Base-by-base conservation (phyloP, 1,284 basidiomycete genomes). In the Ustilago crameri region DNA sequence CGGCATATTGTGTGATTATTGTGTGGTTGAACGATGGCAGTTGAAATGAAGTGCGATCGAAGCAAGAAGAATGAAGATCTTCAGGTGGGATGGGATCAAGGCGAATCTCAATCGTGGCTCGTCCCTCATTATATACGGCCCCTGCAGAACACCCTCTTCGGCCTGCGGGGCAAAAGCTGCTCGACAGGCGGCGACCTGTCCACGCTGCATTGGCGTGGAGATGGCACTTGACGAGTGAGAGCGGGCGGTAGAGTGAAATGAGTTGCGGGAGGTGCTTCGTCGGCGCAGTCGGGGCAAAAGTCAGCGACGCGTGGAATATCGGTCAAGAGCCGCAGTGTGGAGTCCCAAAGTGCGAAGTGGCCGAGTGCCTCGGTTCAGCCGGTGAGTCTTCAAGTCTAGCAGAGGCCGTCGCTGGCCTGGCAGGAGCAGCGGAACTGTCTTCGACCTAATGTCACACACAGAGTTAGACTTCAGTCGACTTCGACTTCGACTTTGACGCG, bases 261-360 rank as follows among this genome's bases (percentile, higher is more conserved):
- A 20, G 24, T 47, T 63, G 53, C 60, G 52, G 59, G 37, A 55
- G 48, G 48, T 51, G 44, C 45, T 22, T 30, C 46, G 35, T 5
- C 20, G 22, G 30, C 26, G n/a, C 5, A 15, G 18, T 22, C 40
- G 41, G 22, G 23, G 8, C 15, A 37, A 17, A 10, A 38, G 14
- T 20, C 30, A 38, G 35, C 18, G 20, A 17, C 20, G 48, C 34
- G 54, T 48, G 44, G 53, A 57, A 37, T 40, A 32, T 65, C 62
- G 62, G 62, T 45, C 62, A 58, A 65, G 55, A 58, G 43, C 62
- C 55, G 55, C 55, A 58, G n/a, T 14, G 48, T 32, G 20, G 53
- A 26, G 23, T 42, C 7, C 17, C 10, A 40, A 20, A 17, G n/a
- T 17, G 38, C 20, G 9, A 37, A 17, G 35, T 42, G 41, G 18